phyloP scores from a whole-genome alignment of 23 red algal species.

The Gracilaria domingensis region DNA sequence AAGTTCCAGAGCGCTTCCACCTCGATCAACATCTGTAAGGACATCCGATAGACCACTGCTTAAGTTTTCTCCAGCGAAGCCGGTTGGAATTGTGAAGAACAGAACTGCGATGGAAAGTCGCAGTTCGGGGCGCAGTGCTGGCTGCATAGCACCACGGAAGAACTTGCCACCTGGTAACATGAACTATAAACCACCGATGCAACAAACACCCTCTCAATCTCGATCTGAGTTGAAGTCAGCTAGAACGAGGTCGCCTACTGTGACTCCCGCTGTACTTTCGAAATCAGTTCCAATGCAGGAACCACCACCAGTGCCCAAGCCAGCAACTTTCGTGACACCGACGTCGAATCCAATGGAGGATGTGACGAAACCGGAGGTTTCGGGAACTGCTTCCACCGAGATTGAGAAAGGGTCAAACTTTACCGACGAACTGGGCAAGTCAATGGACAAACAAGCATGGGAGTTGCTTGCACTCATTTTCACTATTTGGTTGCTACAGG shows the following conservation, averaged over 20 bases:
- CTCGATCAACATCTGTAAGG: not conserved
- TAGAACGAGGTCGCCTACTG: not conserved
- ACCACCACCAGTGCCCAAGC: not conserved
- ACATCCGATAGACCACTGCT: not conserved
- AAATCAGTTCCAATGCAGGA: not conserved
- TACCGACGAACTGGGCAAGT: slow-evolving; percentile 42
- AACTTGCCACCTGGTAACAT: not conserved
- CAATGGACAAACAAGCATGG: slow-evolving; percentile 68
- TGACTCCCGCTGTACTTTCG: not conserved
- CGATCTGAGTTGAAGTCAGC: not conserved
- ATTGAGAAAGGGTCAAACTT: slow-evolving; percentile 28
- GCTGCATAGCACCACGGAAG: slow-evolving; percentile 36
- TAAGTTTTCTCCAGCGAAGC: slow-evolving; percentile 29
- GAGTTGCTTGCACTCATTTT: slow-evolving; percentile 46
- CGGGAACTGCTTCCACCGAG: not conserved
- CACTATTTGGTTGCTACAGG: slow-evolving; percentile 65
- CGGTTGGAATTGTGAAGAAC: slow-evolving; percentile 50
- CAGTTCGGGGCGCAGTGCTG: not conserved
- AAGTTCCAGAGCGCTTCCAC: not conserved
- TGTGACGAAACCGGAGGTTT: not conserved
- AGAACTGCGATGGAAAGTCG: not conserved
- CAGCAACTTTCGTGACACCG: not conserved
- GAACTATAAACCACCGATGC: slow-evolving; percentile 41
- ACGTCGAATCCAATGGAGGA: not conserved
- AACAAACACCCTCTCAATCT: not conserved